These are phyloP conservation scores for Hypoxylon rickii DNA, from an alignment of 495 filamentous ascomycete species.

Conservation along the genomic window DNA sequence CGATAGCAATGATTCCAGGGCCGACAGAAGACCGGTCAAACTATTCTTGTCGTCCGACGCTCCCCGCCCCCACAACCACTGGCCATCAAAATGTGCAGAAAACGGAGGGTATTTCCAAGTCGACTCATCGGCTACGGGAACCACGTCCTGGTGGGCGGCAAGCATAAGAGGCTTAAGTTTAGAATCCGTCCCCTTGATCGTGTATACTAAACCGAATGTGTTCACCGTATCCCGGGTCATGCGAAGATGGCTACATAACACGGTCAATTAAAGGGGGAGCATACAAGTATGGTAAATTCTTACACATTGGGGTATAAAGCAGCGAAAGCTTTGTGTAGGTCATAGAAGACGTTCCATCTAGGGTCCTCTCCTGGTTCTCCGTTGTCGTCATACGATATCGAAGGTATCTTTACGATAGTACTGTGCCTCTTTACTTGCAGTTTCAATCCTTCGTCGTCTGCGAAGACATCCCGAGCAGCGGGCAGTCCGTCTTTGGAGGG, in stretches of 20 bases:
- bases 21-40: slow-evolving; percentile 64
- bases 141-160: slow-evolving; percentile 69
- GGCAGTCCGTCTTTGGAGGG: slow-evolving; percentile 40
- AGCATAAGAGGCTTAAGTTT: slow-evolving; percentile 64
- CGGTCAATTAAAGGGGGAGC: slow-evolving; percentile 2
- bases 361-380: slow-evolving; percentile 41
- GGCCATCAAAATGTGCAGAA: slow-evolving; percentile 62
- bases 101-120: slow-evolving; percentile 70
- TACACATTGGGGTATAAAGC: slow-evolving; percentile 42
- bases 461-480: slow-evolving; percentile 39
- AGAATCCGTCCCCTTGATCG: slow-evolving; percentile 57
- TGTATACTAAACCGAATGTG: slow-evolving; percentile 63
- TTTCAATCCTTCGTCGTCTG: slow-evolving; percentile 34
- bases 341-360: slow-evolving; percentile 45
- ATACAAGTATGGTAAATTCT: slow-evolving; percentile 3
- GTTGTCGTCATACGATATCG: slow-evolving; percentile 42
- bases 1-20: slow-evolving; percentile 59
- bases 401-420: slow-evolving; percentile 42
- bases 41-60: slow-evolving; percentile 70
- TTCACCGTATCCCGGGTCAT: slow-evolving; percentile 59
- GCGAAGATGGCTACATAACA: slow-evolving; percentile 36
- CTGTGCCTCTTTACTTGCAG: slow-evolving; percentile 43
- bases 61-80: slow-evolving; percentile 66
- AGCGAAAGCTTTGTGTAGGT: slow-evolving; percentile 37
- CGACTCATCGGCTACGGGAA: slow-evolving; percentile 61